Conservation (phyloP, 2,329 filamentous ascomycete species). For the Cryphonectria nitschkei region DNA sequence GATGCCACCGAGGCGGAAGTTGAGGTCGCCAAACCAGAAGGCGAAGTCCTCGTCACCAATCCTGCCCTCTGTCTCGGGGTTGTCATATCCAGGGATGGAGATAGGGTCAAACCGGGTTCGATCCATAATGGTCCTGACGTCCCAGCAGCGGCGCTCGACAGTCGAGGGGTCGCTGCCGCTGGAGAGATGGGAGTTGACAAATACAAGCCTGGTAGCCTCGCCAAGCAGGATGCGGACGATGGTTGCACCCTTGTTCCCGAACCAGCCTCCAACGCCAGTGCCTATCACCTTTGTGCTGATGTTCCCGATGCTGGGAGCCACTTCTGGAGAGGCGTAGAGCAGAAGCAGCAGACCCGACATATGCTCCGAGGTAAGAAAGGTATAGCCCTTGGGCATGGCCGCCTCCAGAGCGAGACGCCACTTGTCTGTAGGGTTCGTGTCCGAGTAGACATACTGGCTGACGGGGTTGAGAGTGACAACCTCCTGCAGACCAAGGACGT, state of each 20-base stretch:
- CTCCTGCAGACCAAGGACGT: slow-evolving; percentile 89
- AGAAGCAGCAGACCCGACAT: slow-evolving; percentile 83
- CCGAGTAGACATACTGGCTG: slow-evolving; percentile 77
- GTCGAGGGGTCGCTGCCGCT: slow-evolving; percentile 80
- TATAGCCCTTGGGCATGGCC: slow-evolving; percentile 76
- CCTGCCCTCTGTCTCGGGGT: slow-evolving; percentile 66
- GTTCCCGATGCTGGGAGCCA: slow-evolving; percentile 75
- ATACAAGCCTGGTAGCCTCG: slow-evolving; percentile 85
- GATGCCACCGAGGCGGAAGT: slow-evolving; percentile 87
- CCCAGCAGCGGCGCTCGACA: slow-evolving; percentile 87
- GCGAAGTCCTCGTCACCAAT: slow-evolving; percentile 91
- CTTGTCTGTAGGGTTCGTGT: slow-evolving; percentile 70
- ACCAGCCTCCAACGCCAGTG: slow-evolving; percentile 87
- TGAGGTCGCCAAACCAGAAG: slow-evolving; percentile 96
- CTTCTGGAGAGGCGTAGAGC: slow-evolving; percentile 79
- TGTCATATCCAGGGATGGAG: slow-evolving; percentile 60
- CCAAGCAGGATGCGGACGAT: slow-evolving; percentile 81
- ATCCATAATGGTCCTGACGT: slow-evolving; percentile 75
- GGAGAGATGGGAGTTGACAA: slow-evolving; percentile 89
- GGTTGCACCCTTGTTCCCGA: slow-evolving; percentile 95
- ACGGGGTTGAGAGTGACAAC: slow-evolving; percentile 84
- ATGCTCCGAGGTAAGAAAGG: slow-evolving; percentile 78
- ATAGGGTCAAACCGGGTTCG: slow-evolving; percentile 81
- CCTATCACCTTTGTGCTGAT: slow-evolving; percentile 84
- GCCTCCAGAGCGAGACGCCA: slow-evolving; percentile 80